Base-by-base conservation (phyloP, 2,329 filamentous ascomycete species). In the Ophiocordyceps camponoti-floridani region DNA sequence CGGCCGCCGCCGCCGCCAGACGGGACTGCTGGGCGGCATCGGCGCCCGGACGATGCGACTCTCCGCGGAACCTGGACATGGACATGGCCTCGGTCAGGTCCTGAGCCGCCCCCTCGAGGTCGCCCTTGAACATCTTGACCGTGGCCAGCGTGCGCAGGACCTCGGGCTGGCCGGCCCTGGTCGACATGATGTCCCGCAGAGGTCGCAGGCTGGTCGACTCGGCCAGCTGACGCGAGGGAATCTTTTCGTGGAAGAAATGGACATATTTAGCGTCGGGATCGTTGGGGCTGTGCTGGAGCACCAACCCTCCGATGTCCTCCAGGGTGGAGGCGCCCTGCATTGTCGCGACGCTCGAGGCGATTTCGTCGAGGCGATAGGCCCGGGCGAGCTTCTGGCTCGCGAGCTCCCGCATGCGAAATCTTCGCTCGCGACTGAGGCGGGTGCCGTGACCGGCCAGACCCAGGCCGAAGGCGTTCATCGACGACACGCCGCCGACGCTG, bases 181-280 rank as follows among this genome's bases (percentile, higher is more conserved):
- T 72, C 12, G 66, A 63, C 47, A 88, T 79, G 46, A 89, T 75
- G 35, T 83, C 73, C 56, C 79, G 68, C 50, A 93, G 60, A 4
- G 77, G 69, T 44, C 73, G 64, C 46, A 88, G 61, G 49, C 75
- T 79, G 9, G 83, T 88, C 52, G 73, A 79, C 53, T 84, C 75
- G 33, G 78, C 81, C 57, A 91, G 66, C 57, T 82, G 77, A 40
- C 81, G 67, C 38, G 77, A 82, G 1, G 84, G 82, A 26, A 91
- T 88, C 71, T 89, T 91, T 62, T 93, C 84, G 62, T 89, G 84
- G 60, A 93, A 93, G 63, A 89, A 91, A 57, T 91, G 82, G n/a
- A 91, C 85, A 57, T 91, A 91, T 59, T 81, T 82, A 27, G 84
- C 85, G 54, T 91, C 82, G 40, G 69, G 62, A 54, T 87, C 78